Evolutionary conservation across 2,329 filamentous ascomycete species (phyloP), one percentile per base, ranked within the genome.

Genomic region (Pseudogymnoascus sp.): DNA sequence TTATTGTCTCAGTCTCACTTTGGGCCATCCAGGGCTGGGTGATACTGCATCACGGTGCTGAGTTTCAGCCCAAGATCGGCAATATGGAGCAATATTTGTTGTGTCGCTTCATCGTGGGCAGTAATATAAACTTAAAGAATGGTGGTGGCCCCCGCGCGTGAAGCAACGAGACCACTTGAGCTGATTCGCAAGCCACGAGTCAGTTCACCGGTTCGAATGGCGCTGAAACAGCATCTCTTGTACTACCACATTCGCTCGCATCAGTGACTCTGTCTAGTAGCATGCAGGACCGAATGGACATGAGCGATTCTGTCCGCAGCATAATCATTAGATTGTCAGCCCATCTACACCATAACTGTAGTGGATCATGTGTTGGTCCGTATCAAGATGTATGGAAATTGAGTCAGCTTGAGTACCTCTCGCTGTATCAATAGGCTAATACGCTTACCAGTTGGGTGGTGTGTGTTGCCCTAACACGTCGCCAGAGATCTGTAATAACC

Each of bases 201-300:
- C 52, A 35, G 52, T 58, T 58, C 52, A 58, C 52, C 52, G 52
- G 52, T 58, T 58, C 27, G 29, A 7, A 33, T 58, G 29, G 27
- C 33, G 52, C 52, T 58, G 52, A 58, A 58, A 58, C 52, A 25
- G 13, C 27, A 55, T 2, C 2, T 3, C 36, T 39, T 21, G 37
- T 39, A 39, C 36, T 40, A 2, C 37, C 37, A 21, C 0, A 40
- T 21, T 40, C 37, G 37, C 37, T 21, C 37, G 12, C 37, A 40
- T 40, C 37, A 21, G 4, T 40, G 37, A 40, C 15, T 1, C 37
- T 21, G 3, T 40, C 37, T 3, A 40, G 8, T 40, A 40, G 8
- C 37, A 40, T 40, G 37, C 15, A 40, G 12, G 37, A 18, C 3
- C 15, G 15, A 40, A 40, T 40, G 0, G 37, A 21, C 2, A 21